Evolutionary conservation across 306 rosid species (phyloP).

Genomic region (apple (Malus domestica)): DNA sequence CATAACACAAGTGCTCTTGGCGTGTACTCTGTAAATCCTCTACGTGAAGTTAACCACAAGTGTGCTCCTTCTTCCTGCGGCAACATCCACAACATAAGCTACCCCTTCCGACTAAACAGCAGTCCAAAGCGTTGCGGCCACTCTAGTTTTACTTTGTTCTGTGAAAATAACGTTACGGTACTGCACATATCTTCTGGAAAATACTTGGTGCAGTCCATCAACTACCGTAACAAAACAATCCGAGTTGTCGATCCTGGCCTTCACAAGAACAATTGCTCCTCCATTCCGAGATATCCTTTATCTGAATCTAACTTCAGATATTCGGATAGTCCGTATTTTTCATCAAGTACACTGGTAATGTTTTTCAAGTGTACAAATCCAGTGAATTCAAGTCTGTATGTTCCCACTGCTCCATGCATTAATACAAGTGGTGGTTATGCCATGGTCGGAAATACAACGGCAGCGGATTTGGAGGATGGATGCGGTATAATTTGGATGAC

Average conservation of each 20-base stretch:
- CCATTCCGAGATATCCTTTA: neutral
- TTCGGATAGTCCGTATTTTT: neutral
- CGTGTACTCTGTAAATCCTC: too few relatives aligned
- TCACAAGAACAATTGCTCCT: neutral
- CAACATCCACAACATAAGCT: too few relatives aligned
- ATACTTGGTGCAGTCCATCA: conserved; percentile 2
- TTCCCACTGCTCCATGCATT: neutral
- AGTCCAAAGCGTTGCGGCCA: too few relatives aligned
- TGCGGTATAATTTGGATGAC: neutral
- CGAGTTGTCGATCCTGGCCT: conserved; percentile 19
- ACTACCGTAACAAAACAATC: conserved; percentile 9
- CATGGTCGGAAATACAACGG: neutral
- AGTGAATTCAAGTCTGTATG: neutral
- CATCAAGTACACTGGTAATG: neutral
- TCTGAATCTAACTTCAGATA: neutral
- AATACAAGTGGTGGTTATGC: neutral
- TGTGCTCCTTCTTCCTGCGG: too few relatives aligned
- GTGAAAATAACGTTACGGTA: conserved; percentile 9
- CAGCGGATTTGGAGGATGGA: neutral
- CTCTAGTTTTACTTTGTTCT: neutral
- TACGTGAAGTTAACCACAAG: too few relatives aligned
- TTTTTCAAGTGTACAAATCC: neutral
- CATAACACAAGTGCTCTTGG: too few relatives aligned
- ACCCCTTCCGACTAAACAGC: too few relatives aligned
- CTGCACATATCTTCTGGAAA: neutral